Evolutionary conservation across 176 grass and related monocot genomes (phyloP), one percentile per base, ranked within the genome.

Genomic region (Oropetium thomaeum): DNA sequence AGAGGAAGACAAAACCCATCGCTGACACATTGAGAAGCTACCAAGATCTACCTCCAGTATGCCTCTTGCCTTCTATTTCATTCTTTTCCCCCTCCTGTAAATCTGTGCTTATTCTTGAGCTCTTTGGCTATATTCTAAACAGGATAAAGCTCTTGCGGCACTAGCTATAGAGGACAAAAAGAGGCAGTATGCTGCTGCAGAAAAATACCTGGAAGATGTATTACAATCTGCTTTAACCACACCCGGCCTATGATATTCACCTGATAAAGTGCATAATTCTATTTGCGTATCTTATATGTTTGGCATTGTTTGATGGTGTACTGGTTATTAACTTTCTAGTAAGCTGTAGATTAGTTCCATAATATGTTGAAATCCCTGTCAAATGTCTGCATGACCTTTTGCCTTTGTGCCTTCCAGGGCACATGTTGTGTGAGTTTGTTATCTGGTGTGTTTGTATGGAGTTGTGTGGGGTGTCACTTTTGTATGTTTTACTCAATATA

Each of bases 141-240:
- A 97, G 96, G 96, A 99, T 71, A 99, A 99, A 95, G 86, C 89
- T 81, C 89, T 99, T 60, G 96, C 96, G 55, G 96, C 91, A 58
- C 82, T 99, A 77, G 89, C 96, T 80, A 99, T 99, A 82, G 96
- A 99, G 80, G 96, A 99, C 49, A 99, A 92, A 77, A 99, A 86
- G 77, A 88, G 92, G 74, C 91, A 99, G 73, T 95, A 92, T 82
- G 89, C 96, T 28, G 96, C 96, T 75, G 91, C 92, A 9, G 96
- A 99, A 87, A 99, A 99, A 82, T 99, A 99, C 65, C 82, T 99
- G 52, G 96, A 99, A 87, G 92, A 99, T 55, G 91, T 99, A 55
- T 69, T 99, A 77, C 86, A 93, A 80, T 91, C 91, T 71, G 91
- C 91, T 73, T 83, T 95, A 86, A 92, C 83, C 26, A 85, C 81